phyloP scores from a whole-genome alignment of 2,329 filamentous ascomycete species.

The Phaeosphaeriaceae sp. region DNA sequence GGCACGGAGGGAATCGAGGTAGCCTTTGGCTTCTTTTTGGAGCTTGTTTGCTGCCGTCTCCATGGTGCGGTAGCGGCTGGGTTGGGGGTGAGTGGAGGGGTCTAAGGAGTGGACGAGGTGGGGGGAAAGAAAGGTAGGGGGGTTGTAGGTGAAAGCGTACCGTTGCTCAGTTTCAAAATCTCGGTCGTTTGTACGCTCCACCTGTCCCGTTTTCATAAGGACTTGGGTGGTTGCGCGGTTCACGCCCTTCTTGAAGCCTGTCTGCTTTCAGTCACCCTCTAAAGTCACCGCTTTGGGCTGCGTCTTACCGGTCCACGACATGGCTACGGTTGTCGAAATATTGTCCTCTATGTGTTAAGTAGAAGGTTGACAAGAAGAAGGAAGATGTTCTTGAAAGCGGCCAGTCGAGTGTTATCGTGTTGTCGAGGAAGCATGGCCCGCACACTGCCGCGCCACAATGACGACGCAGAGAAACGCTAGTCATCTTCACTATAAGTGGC shows the following conservation, averaged over 20 bases:
- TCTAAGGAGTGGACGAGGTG: constrained; percentile 5
- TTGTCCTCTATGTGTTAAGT: constrained; percentile 1
- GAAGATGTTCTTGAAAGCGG: constrained; percentile 17
- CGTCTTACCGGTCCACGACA: constrained; percentile 65
- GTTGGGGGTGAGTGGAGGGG: not conserved
- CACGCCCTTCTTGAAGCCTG: constrained; percentile 94
- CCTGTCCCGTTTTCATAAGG: constrained; percentile 99
- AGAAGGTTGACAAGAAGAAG: constrained; percentile 8
- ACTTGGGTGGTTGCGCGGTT: constrained; percentile 99
- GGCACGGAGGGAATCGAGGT: constrained; percentile 92
- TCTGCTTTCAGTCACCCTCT: constrained; percentile 26
- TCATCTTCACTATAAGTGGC: constrained; percentile 17
- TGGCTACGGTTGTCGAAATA: constrained; percentile 29
- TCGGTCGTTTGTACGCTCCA: constrained; percentile 97
- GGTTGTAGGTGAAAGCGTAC: constrained; percentile 52
- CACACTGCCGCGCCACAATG: constrained; percentile 32
- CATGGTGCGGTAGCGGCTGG: constrained; percentile 93
- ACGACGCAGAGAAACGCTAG: constrained; percentile 27
- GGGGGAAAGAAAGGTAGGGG: not conserved
- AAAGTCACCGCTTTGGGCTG: constrained; percentile 9
- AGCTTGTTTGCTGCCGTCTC: constrained; percentile 89
- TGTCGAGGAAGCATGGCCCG: constrained; percentile 9
- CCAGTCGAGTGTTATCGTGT: constrained; percentile 14
- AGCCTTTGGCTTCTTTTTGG: constrained; percentile 98
- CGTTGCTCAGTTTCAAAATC: constrained; percentile 98